Base-by-base conservation (phyloP, 1,284 basidiomycete genomes). In the Trametes pubescens region DNA sequence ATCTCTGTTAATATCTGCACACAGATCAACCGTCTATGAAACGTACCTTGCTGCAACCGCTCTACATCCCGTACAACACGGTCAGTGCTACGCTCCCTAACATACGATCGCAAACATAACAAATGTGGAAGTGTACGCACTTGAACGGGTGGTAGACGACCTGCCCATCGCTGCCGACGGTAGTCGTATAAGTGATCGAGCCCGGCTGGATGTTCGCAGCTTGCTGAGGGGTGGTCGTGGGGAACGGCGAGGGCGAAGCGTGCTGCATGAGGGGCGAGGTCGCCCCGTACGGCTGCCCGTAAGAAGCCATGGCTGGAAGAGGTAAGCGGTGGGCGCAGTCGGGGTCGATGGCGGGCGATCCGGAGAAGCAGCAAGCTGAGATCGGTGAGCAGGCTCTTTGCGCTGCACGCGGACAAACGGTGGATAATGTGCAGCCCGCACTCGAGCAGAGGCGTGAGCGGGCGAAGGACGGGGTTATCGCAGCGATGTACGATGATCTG, bases 141-240 rank as follows among this genome's bases (percentile, higher is more conserved):
- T 80, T 91, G 84, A 91, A 92, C 5, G 86, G 82, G 71, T 90
- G 87, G 73, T 91, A 92, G 52, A 82, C 73, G 38, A 85, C 65
- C 69, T 82, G 79, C 10, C 90, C 90, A 78, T 91, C 86, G 37
- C 82, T 77, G 3, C 80, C 81, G 1, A 79, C 81, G 2, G 84
- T 81, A 9, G 88, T 90, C 1, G 89, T 89, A 67, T 91, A 92
- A 21, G 88, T 91, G 71, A 88, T 82, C 46, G 87, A 78, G 29
- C 89, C 89, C 43, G 88, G 83, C 51, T 77, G 74, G 62, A 85
- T 84, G 68, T 77, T 77, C 18, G 68, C 69, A 7, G 59, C 58
- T 38, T 62, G 69, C 59, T 70, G 66, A 54, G 69, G 65, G 37
- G 63, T 53, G 53, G 61, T 61, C 57, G 60, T 40, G 8, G 66